phyloP scores from a whole-genome alignment of 495 filamentous ascomycete species.

The Xylaria sp. region DNA sequence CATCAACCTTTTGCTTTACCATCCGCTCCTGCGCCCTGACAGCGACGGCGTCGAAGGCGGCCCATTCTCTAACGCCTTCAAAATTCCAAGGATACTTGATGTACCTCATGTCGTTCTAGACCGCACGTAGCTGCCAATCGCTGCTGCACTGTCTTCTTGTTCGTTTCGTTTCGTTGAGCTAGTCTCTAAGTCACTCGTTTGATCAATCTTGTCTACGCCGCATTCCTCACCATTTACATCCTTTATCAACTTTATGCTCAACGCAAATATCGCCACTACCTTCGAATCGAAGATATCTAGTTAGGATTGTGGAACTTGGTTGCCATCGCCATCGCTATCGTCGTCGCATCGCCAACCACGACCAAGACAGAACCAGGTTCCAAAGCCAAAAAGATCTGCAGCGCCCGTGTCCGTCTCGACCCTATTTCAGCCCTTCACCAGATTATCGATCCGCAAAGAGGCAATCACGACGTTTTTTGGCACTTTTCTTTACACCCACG shows the following conservation, averaged over 20 bases:
- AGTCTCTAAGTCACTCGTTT: slow-evolving; percentile 62
- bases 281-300: neutral
- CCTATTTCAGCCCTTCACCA: slow-evolving; percentile 20
- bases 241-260: slow-evolving; percentile 25
- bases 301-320: neutral
- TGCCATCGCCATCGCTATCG: neutral
- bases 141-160: slow-evolving; percentile 24
- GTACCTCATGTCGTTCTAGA: slow-evolving; percentile 41
- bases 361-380: neutral
- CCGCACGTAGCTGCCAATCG: slow-evolving; percentile 31
- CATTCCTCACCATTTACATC: slow-evolving; percentile 28
- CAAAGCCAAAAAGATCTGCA: slow-evolving; percentile 17
- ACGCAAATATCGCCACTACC: slow-evolving; percentile 1
- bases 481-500: neutral
- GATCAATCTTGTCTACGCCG: slow-evolving; percentile 26
- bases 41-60: slow-evolving; percentile 23
- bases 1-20: slow-evolving; percentile 30
- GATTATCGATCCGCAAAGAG: slow-evolving; percentile 35
- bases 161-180: slow-evolving; percentile 54
- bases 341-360: neutral
- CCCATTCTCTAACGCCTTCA: slow-evolving; percentile 3
- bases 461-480: slow-evolving; percentile 10
- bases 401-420: slow-evolving; percentile 9
- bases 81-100: slow-evolving; percentile 30
- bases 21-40: slow-evolving; percentile 12